These are phyloP conservation scores for Backusella luteola DNA, from an alignment of 192 early-diverging fungal species.

Conservation along the genomic window DNA sequence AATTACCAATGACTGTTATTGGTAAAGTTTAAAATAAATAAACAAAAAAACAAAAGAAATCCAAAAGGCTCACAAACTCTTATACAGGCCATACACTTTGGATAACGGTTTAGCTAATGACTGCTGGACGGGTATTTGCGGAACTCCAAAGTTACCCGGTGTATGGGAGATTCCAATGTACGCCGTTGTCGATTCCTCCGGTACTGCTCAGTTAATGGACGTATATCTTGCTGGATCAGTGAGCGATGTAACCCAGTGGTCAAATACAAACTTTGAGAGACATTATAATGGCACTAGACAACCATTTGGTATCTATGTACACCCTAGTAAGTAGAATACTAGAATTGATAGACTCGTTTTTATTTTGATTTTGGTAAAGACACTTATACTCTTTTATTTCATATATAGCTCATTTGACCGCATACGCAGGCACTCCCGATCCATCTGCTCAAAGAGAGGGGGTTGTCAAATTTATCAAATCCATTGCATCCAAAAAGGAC, in stretches of 20 bases:
- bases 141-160: constrained; percentile 40
- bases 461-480: constrained; percentile 52
- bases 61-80: neutral
- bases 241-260: constrained; percentile 40
- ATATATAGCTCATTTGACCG: constrained; percentile 36
- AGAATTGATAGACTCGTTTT: no score
- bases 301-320: constrained; percentile 51
- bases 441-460: constrained; percentile 17
- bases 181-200: constrained; percentile 42
- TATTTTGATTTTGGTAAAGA: no score
- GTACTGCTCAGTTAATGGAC: constrained; percentile 42
- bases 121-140: constrained; percentile 52
- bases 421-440: constrained; percentile 27
- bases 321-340: constrained; percentile 20
- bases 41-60: neutral
- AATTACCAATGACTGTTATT: constrained; percentile 42
- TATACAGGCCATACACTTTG: constrained; percentile 56
- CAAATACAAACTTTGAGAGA: constrained; percentile 52
- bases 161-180: constrained; percentile 70
- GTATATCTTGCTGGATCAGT: constrained; percentile 46
- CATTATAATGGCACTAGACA: constrained; percentile 49
- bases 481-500: constrained; percentile 48
- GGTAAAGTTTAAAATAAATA: constrained; percentile 28
- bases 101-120: constrained; percentile 64
- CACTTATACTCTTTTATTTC: neutral